These are phyloP conservation scores for Stentor roeselii DNA, from an alignment of 73 alveolate genomes.

Conservation along the genomic window DNA sequence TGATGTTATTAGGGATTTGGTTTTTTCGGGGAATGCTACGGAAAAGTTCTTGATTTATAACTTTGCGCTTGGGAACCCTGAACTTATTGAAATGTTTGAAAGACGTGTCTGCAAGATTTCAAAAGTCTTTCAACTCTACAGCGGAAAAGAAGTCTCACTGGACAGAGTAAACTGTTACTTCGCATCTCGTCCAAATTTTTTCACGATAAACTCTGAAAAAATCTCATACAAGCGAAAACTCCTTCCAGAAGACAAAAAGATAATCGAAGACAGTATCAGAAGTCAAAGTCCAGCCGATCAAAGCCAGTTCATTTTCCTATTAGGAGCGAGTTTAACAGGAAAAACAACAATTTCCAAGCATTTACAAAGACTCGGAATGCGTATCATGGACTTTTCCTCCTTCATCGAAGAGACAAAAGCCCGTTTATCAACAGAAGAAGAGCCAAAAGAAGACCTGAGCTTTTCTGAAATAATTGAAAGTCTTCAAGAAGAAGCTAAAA, in stretches of 20 bases:
- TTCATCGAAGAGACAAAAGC: constrained; percentile 15
- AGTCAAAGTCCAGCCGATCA: neutral
- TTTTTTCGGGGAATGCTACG: constrained; percentile 13
- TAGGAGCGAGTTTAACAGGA: neutral
- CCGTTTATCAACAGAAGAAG: constrained; percentile 16
- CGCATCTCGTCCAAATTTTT: neutral
- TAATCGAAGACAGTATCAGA: neutral
- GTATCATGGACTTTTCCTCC: neutral
- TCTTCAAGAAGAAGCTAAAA: neutral
- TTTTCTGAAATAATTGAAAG: constrained; percentile 11
- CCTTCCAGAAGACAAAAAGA: neutral
- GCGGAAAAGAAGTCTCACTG: neutral
- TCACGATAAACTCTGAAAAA: neutral
- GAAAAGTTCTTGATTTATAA: neutral
- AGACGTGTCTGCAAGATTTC: neutral
- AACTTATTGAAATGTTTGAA: neutral
- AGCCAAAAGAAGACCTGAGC: neutral
- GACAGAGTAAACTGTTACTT: neutral
- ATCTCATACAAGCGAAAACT: neutral
- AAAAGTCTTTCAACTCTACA: neutral
- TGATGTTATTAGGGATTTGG: neutral
- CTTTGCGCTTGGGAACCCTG: neutral
- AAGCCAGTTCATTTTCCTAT: neutral
- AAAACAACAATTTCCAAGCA: neutral
- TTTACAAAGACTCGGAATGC: neutral